Evolutionary conservation across 306 rosid species (phyloP), one percentile per base, ranked within the genome.

Genomic region (Datisca glomerata): DNA sequence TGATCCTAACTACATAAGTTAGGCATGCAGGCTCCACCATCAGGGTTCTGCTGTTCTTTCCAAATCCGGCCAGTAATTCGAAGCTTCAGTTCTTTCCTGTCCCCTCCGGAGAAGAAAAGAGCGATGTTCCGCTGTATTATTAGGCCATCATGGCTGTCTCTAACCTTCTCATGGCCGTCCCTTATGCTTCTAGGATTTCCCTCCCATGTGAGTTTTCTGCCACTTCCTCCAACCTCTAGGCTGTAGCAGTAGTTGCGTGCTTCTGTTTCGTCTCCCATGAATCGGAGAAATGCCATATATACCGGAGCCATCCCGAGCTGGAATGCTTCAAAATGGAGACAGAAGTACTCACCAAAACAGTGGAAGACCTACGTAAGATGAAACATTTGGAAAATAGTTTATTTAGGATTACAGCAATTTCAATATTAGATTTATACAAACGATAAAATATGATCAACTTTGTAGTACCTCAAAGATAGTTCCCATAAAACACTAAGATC

Each of bases 241-340:
- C 85, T 80, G 56, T 75, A 80, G 55, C 60, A 63, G 76, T 80
- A 80, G 63, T 66, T 75, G 29, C 66, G 48, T 0, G 92, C 78
- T 21, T 80, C 92, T 46, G 63, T 64, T 22, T 75, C 92, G 11
- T 75, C 81, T 0, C 92, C 92, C 92, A 80, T 75, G 75, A 75
- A 75, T 22, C 92, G 73, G 13, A 80, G 73, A 67, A 80, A 80
- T 0, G 85, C 85, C 85, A 80, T 80, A 56, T 80, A 80, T 22
- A 72, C 92, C 4, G 92, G 85, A 36, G 81, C 78, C 81, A 66
- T 60, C 42, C 80, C 92, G 3, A 80, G 85, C 71, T 80, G 85
- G 65, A 75, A 80, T 41, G 92, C 92, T 65, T 80, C 92, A 33
- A 80, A 80, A 66, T 80, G 92, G 45, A 80, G 81, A 61, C 92